Conservation (phyloP, 2,329 filamentous ascomycete species). For the Cladosporium sp. region DNA sequence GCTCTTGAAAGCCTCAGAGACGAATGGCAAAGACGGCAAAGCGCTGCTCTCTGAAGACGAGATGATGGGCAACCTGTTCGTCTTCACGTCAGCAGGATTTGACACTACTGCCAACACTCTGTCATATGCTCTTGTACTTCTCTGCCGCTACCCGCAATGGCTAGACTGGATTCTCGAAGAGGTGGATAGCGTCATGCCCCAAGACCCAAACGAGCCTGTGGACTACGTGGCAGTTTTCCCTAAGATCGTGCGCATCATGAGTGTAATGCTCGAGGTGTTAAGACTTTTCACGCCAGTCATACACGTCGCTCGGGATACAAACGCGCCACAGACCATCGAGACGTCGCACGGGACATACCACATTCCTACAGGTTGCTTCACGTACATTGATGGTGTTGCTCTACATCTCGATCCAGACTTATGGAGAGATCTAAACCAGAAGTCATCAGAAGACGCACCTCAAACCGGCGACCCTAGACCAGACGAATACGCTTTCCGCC, state of each 20-base stretch:
- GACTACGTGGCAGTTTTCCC: conserved; percentile 50
- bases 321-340: conserved; percentile 34
- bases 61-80: conserved; percentile 48
- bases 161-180: conserved; percentile 57
- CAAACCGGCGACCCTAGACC: neutral
- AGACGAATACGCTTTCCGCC: conserved; percentile 42
- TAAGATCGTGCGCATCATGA: conserved; percentile 45
- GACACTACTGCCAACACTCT: conserved; percentile 55
- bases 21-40: conserved; percentile 22
- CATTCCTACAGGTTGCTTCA: conserved; percentile 36
- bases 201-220: conserved; percentile 29
- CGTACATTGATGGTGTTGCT: conserved; percentile 40
- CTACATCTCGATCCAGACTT: conserved; percentile 32
- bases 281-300: conserved; percentile 44
- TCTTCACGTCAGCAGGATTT: conserved; percentile 49
- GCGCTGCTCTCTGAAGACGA: conserved; percentile 41
- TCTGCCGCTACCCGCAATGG: conserved; percentile 49
- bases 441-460: conserved; percentile 16
- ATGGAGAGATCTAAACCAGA: conserved; percentile 29
- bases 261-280: conserved; percentile 54
- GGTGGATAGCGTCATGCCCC: conserved; percentile 40
- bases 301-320: conserved; percentile 40
- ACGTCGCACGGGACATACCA: conserved; percentile 31
- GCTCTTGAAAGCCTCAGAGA: conserved; percentile 28
- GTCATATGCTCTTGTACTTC: conserved; percentile 49